Evolutionary conservation across 306 rosid genomes (phyloP).

Genomic region (Betula pendula): DNA sequence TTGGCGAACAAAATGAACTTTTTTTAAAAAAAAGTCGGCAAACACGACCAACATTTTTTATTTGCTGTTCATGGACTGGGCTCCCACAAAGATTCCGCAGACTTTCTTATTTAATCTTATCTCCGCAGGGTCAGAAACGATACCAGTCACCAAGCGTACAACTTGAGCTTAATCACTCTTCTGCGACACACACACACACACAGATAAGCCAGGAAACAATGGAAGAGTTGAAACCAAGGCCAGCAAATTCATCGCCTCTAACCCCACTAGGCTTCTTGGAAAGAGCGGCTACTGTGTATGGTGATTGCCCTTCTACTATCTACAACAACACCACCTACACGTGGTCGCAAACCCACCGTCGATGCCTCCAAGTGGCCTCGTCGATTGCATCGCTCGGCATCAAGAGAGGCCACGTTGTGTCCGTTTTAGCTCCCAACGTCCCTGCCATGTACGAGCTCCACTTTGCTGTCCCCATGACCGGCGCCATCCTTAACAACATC

Average conservation of each 20-base stretch:
- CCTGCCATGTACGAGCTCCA: constrained; percentile 77
- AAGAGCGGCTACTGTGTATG: constrained; percentile 50
- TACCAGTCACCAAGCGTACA: no score
- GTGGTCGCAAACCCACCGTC: constrained; percentile 59
- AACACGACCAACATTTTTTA: no score
- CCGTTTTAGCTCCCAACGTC: constrained; percentile 62
- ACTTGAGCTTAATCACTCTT: no score
- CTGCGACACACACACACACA: background rate
- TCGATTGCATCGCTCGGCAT: constrained; percentile 44
- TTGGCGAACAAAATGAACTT: no score
- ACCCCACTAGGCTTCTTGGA: constrained; percentile 59
- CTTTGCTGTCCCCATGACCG: constrained; percentile 72
- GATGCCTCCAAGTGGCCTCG: constrained; percentile 70
- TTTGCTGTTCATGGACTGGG: no score
- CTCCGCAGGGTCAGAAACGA: no score
- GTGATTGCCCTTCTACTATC: constrained; percentile 38
- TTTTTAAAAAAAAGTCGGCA: no score
- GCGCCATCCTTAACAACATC: constrained; percentile 61
- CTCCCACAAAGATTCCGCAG: no score
- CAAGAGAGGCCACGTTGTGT: constrained; percentile 41
- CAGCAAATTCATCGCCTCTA: constrained; percentile 49
- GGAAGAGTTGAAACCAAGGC: constrained; percentile 28
- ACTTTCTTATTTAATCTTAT: no score
- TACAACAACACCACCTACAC: constrained; percentile 43
- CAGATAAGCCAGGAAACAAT: background rate